Base-by-base conservation (phyloP, 139 green algal species). In the Micractinium conductrix region DNA sequence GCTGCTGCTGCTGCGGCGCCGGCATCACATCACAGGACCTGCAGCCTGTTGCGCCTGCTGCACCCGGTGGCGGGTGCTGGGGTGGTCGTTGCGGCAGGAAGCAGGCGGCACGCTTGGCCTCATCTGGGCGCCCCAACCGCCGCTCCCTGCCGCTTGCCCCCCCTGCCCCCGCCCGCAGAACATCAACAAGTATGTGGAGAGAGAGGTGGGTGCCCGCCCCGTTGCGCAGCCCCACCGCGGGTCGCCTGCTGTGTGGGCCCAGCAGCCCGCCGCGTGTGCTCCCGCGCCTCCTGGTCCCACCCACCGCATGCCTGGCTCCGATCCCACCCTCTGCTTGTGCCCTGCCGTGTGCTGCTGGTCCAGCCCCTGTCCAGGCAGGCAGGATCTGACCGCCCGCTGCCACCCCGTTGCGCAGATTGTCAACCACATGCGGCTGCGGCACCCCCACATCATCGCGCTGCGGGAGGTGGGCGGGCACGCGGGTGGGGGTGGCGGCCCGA, bases 171-270 rank as follows among this genome's bases (percentile, higher is more conserved):
- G 14, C 38, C 24, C 58, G 50, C 88, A 96, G 60, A 91, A 90
- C 70, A 93, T 99, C 44, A 96, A 91, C 74, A 98, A 99, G 87
- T 99, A 99, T 89, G 97, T 99, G 40, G 91, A 98, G 89, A 88
- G 95, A 2, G 97, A 99, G 75, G 75, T 81, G 75, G 50, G 50
- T 35, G 72, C 14, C 10, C 16, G n/a, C 58, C 26, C 58, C n/a
- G n/a, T n/a, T n/a, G n/a, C n/a, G n/a, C n/a, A n/a, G n/a, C n/a
- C n/a, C n/a, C n/a, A n/a, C n/a, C n/a, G n/a, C n/a, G n/a, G n/a
- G n/a, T n/a, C n/a, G n/a, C n/a, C n/a, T n/a, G n/a, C n/a, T n/a
- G n/a, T n/a, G n/a, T 37, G 58, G 40, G n/a, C 22, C 33, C 10
- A 43, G 65, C 65, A 73, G 33, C n/a, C 65, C 8, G 65, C 65